Evolutionary conservation across 805 yeast species (phyloP).

Genomic region (Ogataea siamensis): DNA sequence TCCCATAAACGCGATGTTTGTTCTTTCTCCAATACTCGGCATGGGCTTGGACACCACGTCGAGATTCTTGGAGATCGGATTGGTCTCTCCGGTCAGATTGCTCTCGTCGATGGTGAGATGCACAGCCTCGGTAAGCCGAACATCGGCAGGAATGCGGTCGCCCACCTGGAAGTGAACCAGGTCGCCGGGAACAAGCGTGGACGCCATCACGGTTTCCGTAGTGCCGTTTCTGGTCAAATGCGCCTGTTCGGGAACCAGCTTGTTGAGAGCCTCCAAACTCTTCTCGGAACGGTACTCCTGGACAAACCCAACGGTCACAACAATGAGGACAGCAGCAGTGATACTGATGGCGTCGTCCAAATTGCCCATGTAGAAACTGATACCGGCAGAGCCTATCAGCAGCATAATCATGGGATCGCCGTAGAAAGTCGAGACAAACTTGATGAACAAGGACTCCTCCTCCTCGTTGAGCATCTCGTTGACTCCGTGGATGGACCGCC

Average conservation of each 20-base stretch:
- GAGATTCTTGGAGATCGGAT: constrained; percentile 70
- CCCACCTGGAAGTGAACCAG: constrained; percentile 87
- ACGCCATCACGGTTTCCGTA: constrained; percentile 79
- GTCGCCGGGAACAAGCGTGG: constrained; percentile 93
- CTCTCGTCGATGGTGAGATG: constrained; percentile 89
- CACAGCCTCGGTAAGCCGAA: constrained; percentile 73
- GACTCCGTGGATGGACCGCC: constrained; percentile 74
- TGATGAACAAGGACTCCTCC: constrained; percentile 67
- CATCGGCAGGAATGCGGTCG: constrained; percentile 95
- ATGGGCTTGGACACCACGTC: constrained; percentile 38
- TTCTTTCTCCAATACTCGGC: constrained; percentile 53
- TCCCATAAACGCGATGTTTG: constrained; percentile 91
- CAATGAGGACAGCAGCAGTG: constrained; percentile 87
- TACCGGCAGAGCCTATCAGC: constrained; percentile 83
- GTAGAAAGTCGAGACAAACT: constrained; percentile 76
- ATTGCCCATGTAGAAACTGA: constrained; percentile 92
- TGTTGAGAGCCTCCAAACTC: constrained; percentile 87
- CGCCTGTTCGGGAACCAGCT: constrained; percentile 95
- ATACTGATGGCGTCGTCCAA: constrained; percentile 94
- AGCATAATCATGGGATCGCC: constrained; percentile 89
- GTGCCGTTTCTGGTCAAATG: constrained; percentile 82
- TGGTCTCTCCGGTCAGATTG: constrained; percentile 92
- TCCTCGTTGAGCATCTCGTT: constrained; percentile 80
- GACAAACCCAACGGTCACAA: constrained; percentile 94
- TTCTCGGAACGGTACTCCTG: constrained; percentile 96